Base-by-base conservation (phyloP, 257 asterid species). In the Solanum acaule region DNA sequence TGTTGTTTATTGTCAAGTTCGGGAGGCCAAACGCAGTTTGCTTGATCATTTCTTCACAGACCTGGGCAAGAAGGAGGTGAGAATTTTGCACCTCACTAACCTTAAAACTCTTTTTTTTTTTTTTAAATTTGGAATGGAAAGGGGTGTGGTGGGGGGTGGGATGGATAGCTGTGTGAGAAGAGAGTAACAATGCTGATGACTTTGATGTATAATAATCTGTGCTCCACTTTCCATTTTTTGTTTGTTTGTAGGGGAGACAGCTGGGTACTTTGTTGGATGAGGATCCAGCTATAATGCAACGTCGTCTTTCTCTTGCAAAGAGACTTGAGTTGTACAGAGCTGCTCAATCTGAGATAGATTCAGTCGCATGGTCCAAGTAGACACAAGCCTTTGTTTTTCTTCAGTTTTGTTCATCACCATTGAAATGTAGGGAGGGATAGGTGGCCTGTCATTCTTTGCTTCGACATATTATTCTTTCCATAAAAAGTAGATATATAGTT, bases 11-110 rank as follows among this genome's bases (percentile, higher is more conserved):
- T 96, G 98, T 88, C 99, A 97, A 93, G 99, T 97, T 44, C 99
- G 99, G 22, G 99, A 96, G 94, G 99, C 99, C 22, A 97, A 97
- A 68, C 98, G 99, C 75, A 93, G 98, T 90, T 89, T 97, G 89
- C 99, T 97, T 1, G 99, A 97, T 89, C 94, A 94, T 92, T 97
- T 97, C 95, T 97, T 96, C 89, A 87, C 99, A 2, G 98, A 96
- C 2, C 79, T 97, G 72, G 99, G 98, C 46, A 91, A 92, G 87
- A 97, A 94, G 89, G 99, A 97, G 98, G 99, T 94, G 89, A n/a
- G 35, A 33, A 49, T 87, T 65, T 81, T 44, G 42, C 67, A n/a
- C 38, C n/a, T 42, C 23, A 52, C 82, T 49, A 81, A 49, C 12
- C 31, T 82, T 25, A 10, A 44, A 31, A 42, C 49, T 42, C 49